Evolutionary conservation across 2,329 filamentous ascomycete species (phyloP).

Genomic region (Fusarium sulawesiense): DNA sequence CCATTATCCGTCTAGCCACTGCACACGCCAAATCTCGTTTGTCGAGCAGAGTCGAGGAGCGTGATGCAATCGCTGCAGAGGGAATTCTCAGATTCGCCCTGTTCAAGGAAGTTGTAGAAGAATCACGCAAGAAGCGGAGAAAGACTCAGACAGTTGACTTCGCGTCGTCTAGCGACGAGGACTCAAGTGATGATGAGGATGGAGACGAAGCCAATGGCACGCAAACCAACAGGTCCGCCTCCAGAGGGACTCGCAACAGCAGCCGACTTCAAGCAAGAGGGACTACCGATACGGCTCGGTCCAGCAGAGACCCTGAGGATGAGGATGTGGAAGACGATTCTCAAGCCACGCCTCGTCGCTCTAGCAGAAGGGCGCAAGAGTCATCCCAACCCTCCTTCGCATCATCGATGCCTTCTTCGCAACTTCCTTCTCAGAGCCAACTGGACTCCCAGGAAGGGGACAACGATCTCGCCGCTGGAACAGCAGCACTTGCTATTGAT

Average conservation of each 20-base stretch:
- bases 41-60: conserved; percentile 88
- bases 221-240: conserved; percentile 39
- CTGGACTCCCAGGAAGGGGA: conserved; percentile 58
- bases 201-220: conserved; percentile 67
- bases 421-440: conserved; percentile 64
- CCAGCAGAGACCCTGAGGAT: conserved; percentile 53
- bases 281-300: conserved; percentile 43
- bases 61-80: conserved; percentile 88
- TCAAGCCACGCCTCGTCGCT: conserved; percentile 55
- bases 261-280: conserved; percentile 40
- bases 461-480: conserved; percentile 54
- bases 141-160: conserved; percentile 70
- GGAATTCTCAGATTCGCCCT: conserved; percentile 91
- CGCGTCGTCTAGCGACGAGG: conserved; percentile 69
- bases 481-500: conserved; percentile 58
- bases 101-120: conserved; percentile 92
- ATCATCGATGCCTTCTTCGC: conserved; percentile 82
- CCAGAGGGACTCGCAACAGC: conserved; percentile 48
- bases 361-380: conserved; percentile 54
- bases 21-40: conserved; percentile 94
- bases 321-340: conserved; percentile 56
- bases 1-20: conserved; percentile 95
- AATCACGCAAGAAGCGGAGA: conserved; percentile 85
- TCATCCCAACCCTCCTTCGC: conserved; percentile 73
- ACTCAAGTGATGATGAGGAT: conserved; percentile 66